phyloP scores from a whole-genome alignment of 768 basidiomycete species.

The Hygrocybe punicea region DNA sequence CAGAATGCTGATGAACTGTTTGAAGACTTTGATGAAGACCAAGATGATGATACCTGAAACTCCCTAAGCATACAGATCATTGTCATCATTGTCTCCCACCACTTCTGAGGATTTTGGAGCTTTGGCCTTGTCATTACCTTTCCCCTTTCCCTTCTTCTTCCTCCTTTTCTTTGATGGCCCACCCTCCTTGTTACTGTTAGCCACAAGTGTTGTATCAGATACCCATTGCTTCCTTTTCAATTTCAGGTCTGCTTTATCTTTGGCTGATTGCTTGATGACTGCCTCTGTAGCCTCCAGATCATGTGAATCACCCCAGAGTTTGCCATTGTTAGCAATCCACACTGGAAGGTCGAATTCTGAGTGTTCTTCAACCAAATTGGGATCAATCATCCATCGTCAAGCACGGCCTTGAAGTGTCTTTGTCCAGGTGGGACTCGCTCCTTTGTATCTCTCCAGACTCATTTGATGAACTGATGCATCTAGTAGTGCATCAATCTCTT shows the following conservation, averaged over 20 bases:
- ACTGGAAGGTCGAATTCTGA: constrained; percentile 7
- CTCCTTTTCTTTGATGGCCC: not conserved
- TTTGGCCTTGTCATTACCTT: too few relatives aligned
- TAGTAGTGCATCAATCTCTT: constrained; percentile 4
- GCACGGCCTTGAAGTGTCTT: constrained; percentile 11
- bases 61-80: too few relatives aligned
- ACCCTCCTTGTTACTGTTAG: not conserved
- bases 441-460: too few relatives aligned
- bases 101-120: too few relatives aligned
- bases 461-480: too few relatives aligned
- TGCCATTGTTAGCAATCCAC: constrained; percentile 14
- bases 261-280: not conserved
- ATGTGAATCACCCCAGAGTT: constrained; percentile 14
- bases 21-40: too few relatives aligned
- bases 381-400: constrained; percentile 21
- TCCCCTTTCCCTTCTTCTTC: too few relatives aligned
- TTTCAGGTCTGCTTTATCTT: constrained; percentile 1
- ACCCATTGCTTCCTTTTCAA: not conserved
- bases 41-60: too few relatives aligned
- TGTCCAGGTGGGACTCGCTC: not conserved
- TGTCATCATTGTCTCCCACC: too few relatives aligned
- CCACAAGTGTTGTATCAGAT: not conserved
- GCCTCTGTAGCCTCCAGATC: constrained; percentile 11
- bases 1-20: not conserved
- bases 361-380: constrained; percentile 16